Conservation (phyloP, 1,139 yeast genomes). For the Nakaseomyces glabratus region DNA sequence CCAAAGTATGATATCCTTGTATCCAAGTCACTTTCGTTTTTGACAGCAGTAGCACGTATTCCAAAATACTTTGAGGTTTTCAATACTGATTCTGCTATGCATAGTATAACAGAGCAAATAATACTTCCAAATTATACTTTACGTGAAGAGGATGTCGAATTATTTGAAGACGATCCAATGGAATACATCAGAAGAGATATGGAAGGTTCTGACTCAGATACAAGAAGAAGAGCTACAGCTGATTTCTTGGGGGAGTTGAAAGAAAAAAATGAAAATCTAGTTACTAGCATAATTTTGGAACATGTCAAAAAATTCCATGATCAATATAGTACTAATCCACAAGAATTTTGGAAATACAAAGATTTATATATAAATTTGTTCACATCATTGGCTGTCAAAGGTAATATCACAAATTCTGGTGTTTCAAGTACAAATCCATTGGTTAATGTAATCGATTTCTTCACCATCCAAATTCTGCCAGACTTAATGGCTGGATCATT, state of each 20-base stretch:
- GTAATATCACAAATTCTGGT: slow-evolving; percentile 75
- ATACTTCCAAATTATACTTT: slow-evolving; percentile 81
- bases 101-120: slow-evolving; percentile 71
- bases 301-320: slow-evolving; percentile 64
- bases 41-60: slow-evolving; percentile 71
- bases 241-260: slow-evolving; percentile 84
- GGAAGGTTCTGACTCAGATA: slow-evolving; percentile 90
- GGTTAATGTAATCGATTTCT: slow-evolving; percentile 81
- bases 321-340: slow-evolving; percentile 37
- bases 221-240: slow-evolving; percentile 84
- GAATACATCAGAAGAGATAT: slow-evolving; percentile 85
- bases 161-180: slow-evolving; percentile 94
- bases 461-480: slow-evolving; percentile 68
- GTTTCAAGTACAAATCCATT: slow-evolving; percentile 79
- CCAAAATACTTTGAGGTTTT: slow-evolving; percentile 60
- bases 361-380: slow-evolving; percentile 83
- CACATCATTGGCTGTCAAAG: slow-evolving; percentile 85
- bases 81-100: slow-evolving; percentile 56
- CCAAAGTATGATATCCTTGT: slow-evolving; percentile 78
- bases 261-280: slow-evolving; percentile 63
- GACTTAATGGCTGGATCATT: slow-evolving; percentile 49
- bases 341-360: slow-evolving; percentile 65
- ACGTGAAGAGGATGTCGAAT: slow-evolving; percentile 80
- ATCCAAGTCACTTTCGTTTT: slow-evolving; percentile 68
- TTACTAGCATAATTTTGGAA: slow-evolving; percentile 68